phyloP scores from a whole-genome alignment of 164 flowering plant species.

The Umbellularia californica region DNA sequence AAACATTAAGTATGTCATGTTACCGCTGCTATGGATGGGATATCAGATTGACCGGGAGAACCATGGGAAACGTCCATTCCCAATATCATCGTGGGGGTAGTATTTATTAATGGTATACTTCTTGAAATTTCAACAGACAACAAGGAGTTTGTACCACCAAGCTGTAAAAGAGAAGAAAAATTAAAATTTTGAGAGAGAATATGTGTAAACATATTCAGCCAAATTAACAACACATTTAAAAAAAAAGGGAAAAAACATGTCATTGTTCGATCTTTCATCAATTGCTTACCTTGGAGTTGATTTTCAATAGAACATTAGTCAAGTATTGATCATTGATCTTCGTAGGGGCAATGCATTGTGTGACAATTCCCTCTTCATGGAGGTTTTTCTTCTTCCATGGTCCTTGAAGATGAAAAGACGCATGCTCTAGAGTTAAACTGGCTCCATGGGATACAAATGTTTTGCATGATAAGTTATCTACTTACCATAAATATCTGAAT shows the following conservation, averaged over 20 bases:
- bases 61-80: conserved; percentile 96
- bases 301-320: conserved; percentile 78
- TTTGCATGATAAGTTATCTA: conserved; percentile 9
- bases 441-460: not conserved
- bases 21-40: conserved; percentile 84
- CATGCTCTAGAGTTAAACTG: not conserved
- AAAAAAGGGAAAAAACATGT: not conserved
- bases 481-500: conserved; percentile 74
- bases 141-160: conserved; percentile 80
- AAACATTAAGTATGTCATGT: not conserved
- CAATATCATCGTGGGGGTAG: conserved; percentile 73
- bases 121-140: conserved; percentile 54
- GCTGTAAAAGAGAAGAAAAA: conserved; percentile 30
- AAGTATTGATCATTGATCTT: conserved; percentile 78
- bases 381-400: conserved; percentile 89
- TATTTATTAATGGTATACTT: conserved; percentile 46
- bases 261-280: not conserved
- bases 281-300: conserved; percentile 69
- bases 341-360: conserved; percentile 63
- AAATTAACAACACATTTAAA: not conserved
- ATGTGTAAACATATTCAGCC: not conserved
- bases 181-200: not conserved
- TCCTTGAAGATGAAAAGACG: conserved; percentile 32
- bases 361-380: conserved; percentile 52
- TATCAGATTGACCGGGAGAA: conserved; percentile 68